Conservation (phyloP, 1,284 basidiomycete species). For the Taiwanofungus camphoratus region DNA sequence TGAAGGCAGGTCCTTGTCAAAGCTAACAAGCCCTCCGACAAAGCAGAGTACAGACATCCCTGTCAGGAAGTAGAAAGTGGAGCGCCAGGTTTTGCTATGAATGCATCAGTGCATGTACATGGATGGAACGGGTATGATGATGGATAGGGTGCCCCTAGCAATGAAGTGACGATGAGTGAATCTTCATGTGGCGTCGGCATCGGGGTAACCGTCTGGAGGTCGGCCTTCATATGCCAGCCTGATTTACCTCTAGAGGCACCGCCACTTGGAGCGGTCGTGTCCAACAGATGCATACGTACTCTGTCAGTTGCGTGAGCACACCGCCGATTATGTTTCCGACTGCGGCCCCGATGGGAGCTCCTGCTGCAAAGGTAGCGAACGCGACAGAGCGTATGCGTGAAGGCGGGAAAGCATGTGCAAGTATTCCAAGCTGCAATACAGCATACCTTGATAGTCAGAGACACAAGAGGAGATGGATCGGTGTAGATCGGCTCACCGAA, state of each 20-base stretch:
- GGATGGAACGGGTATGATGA: not conserved
- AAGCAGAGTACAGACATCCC: constrained; percentile 39
- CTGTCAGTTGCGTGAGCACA: constrained; percentile 60
- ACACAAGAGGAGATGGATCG: not conserved
- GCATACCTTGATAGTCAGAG: not conserved
- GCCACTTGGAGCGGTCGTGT: no score
- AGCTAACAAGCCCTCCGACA: constrained; percentile 35
- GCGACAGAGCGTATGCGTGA: constrained; percentile 62
- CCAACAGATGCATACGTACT: no score
- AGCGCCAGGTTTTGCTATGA: constrained; percentile 42
- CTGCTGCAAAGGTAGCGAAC: constrained; percentile 74
- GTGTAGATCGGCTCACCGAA: constrained; percentile 39
- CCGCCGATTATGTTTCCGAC: constrained; percentile 69
- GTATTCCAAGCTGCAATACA: constrained; percentile 60
- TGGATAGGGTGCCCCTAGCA: no score
- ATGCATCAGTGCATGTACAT: not conserved
- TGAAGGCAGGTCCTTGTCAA: constrained; percentile 40
- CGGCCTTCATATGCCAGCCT: no score
- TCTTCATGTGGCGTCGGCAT: no score
- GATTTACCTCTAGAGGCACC: no score
- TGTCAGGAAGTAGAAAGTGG: constrained; percentile 48
- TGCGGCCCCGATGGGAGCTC: constrained; percentile 74
- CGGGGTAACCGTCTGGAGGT: not conserved
- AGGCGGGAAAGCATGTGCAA: constrained; percentile 70
- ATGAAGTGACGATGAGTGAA: no score